Evolutionary conservation across 2,329 filamentous ascomycete genomes (phyloP).

Genomic region (Trichophyton verrucosum): DNA sequence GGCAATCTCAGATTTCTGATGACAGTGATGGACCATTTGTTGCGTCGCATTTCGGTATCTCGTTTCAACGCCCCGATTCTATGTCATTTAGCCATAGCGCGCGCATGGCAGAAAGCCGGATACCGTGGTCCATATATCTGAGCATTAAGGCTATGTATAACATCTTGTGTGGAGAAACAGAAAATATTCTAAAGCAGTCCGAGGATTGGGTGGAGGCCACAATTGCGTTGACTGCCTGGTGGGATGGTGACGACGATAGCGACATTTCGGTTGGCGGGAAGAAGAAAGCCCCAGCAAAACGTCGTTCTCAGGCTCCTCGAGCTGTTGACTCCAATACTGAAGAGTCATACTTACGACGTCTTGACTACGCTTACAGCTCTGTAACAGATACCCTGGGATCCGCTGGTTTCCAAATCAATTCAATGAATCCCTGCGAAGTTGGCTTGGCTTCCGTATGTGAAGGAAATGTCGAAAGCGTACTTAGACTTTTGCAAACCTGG

Average conservation of each 20-base stretch:
- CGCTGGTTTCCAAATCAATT: constrained; percentile 57
- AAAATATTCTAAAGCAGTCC: constrained; percentile 62
- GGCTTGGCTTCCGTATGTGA: constrained; percentile 72
- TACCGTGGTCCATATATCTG: constrained; percentile 85
- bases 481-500: constrained; percentile 64
- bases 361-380: constrained; percentile 56
- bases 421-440: constrained; percentile 63
- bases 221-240: constrained; percentile 75
- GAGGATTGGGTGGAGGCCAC: constrained; percentile 90
- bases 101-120: constrained; percentile 65
- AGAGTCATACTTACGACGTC: constrained; percentile 59
- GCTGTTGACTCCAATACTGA: constrained; percentile 42
- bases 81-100: constrained; percentile 55
- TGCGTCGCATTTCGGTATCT: constrained; percentile 32
- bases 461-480: constrained; percentile 62
- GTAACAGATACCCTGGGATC: constrained; percentile 55
- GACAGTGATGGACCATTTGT: constrained; percentile 35
- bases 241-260: constrained; percentile 64
- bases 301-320: constrained; percentile 24
- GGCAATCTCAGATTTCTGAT: constrained; percentile 33
- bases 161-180: constrained; percentile 61
- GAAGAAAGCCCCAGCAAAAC: constrained; percentile 8
- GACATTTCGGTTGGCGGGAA: constrained; percentile 23
- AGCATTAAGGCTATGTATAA: constrained; percentile 69
- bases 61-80: constrained; percentile 36